Evolutionary conservation across 495 filamentous ascomycete species (phyloP), one percentile per base, ranked within the genome.

Genomic region (Tuber indicum): DNA sequence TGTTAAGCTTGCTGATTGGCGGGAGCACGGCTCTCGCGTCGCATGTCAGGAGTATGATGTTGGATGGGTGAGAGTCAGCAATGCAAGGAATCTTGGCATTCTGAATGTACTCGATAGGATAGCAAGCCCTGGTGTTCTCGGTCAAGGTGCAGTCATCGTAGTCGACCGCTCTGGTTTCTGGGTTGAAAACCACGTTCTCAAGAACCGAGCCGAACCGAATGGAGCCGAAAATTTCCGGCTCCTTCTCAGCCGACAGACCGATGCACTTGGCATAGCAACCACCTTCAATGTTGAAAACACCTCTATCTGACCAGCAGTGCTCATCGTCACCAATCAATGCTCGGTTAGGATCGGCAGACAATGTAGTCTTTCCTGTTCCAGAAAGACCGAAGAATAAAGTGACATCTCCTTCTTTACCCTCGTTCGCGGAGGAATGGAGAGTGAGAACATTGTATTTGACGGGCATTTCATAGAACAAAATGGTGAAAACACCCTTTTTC

Each of bases 401-500:
- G 70, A 98, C 94, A 84, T 97, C 94, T 71, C 93, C 93, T 71
- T 92, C 87, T 85, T 91, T 88, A 84, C 93, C 94, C 86, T 97
- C 90, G 86, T 97, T 97, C 81, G 93, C 93, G 36, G 94, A 97
- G 17, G 94, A 97, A 87, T 97, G 96, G 73, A 99, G 91, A 72
- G 96, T 99, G 72, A 99, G 88, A 79, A 99, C 94, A 86, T 98
- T 97, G 90, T 99, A 96, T 89, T 97, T 98, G 77, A 99, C 92
- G 74, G 96, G 96, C 92, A 98, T 98, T 88, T 99, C 96, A 88
- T 98, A 99, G 89, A 98, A 99, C 82, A 99, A 89, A 77, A 99
- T 93, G 73, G 96, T 99, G 90, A 99, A 98, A 86, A 99, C 89
- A 85, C 96, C 96, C 91, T 98, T 98, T 91, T 98, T 99, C 96